Evolutionary conservation across 2,329 filamentous ascomycete genomes (phyloP), one percentile per base, ranked within the genome.

Genomic region (Xylariales sp.): DNA sequence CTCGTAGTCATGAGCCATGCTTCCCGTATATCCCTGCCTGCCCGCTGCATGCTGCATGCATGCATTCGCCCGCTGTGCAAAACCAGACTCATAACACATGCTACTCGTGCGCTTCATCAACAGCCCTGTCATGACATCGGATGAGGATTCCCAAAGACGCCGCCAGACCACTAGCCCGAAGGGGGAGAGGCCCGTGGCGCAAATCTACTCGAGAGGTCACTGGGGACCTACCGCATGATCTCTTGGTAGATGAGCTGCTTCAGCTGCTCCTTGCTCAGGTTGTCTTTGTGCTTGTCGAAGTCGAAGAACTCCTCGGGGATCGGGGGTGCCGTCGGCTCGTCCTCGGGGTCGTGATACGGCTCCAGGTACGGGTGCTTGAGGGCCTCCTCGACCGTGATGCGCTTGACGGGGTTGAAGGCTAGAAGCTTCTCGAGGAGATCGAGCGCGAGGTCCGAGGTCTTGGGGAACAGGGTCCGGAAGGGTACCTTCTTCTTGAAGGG

Each of bases 401-500:
- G 87, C 82, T 98, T 98, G 49, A 93, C 88, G 0, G 93, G 93
- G 70, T 98, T 98, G 74, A 98, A 98, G 10, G 93, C 91, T 21
- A 98, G 77, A 12, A 98, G 79, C 67, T 93, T 94, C 76, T 98
- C 93, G 18, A 98, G 76, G 28, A 98, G 75, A 59, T 98, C 93
- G 27, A 98, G 76, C 1, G 93, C 93, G 25, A 95, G 72, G 49
- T 97, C 91, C n/a, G 90, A 95, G n/a, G 90, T 96, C 77, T 96
- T 96, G 52, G 93, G 91, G 76, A 98, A 98, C 64, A 98, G 82
- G 32, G 86, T 87, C 64, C 93, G 88, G 80, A 96, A 93, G 0
- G 93, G 90, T 35, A 97, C 94, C 82, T 97, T 97, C 83, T 97
- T 97, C 81, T 97, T 97, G 76, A 97, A 97, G 14, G 93, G 91